These are phyloP conservation scores for Nemania abortiva DNA, from an alignment of 2,329 filamentous ascomycete genomes.

Conservation along the genomic window DNA sequence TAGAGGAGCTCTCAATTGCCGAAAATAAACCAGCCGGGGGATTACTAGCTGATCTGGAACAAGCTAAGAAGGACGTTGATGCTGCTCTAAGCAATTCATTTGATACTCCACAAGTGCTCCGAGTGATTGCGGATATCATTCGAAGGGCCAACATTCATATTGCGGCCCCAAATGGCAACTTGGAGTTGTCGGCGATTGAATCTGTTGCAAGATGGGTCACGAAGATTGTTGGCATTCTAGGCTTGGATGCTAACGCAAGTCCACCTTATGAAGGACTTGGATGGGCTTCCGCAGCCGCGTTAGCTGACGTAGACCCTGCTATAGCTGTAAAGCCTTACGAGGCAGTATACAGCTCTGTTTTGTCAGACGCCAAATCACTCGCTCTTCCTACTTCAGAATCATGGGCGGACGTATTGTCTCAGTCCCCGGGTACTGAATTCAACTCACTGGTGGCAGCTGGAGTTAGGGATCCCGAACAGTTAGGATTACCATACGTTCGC, in stretches of 20 bases:
- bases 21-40: constrained; percentile 50
- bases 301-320: constrained; percentile 58
- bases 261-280: constrained; percentile 68
- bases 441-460: constrained; percentile 59
- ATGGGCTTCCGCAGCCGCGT: constrained; percentile 60
- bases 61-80: constrained; percentile 67
- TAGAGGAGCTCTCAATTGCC: constrained; percentile 56
- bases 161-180: constrained; percentile 59
- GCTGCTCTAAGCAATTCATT: constrained; percentile 83
- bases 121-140: constrained; percentile 80
- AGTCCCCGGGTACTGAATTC: constrained; percentile 62
- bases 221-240: constrained; percentile 84
- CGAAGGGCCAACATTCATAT: constrained; percentile 78
- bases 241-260: constrained; percentile 74
- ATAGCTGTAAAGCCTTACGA: constrained; percentile 62
- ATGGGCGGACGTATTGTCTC: constrained; percentile 58
- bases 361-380: constrained; percentile 60
- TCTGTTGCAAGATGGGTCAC: constrained; percentile 82
- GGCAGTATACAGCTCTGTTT: constrained; percentile 59
- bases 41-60: constrained; percentile 59
- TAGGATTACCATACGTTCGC: constrained; percentile 68
- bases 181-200: constrained; percentile 63
- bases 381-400: constrained; percentile 61
- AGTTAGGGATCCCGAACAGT: constrained; percentile 63
- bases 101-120: constrained; percentile 85